Conservation (phyloP, 495 filamentous ascomycete species). For the Hypoxylon perforatum region DNA sequence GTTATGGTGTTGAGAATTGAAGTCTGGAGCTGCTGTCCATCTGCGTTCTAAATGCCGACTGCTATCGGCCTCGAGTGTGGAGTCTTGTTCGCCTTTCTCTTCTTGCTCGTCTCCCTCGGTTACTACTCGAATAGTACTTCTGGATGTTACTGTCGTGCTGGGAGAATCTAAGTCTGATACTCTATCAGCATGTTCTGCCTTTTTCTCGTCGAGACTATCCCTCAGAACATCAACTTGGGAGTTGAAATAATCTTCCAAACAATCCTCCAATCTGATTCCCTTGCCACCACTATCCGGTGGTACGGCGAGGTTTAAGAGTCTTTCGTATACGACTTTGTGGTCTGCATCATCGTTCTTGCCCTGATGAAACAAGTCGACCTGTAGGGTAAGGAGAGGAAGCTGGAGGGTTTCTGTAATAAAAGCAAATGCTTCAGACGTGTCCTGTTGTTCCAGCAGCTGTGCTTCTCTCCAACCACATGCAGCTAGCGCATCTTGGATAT, state of each 20-base stretch:
- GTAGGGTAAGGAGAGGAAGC: conserved; percentile 87
- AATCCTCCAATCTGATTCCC: conserved; percentile 83
- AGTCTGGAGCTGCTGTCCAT: conserved; percentile 48
- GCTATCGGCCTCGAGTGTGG: conserved; percentile 8
- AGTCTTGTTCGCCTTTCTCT: conserved; percentile 17
- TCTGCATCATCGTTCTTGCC: conserved; percentile 87
- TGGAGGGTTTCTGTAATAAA: conserved; percentile 92
- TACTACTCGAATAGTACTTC: conserved; percentile 52
- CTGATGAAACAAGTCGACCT: conserved; percentile 94
- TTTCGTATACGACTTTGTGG: conserved; percentile 92
- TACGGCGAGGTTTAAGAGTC: conserved; percentile 90
- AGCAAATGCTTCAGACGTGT: conserved; percentile 93
- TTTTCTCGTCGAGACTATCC: conserved; percentile 69
- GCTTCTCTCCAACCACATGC: conserved; percentile 94
- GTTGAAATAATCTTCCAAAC: conserved; percentile 94
- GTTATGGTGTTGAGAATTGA: conserved; percentile 33
- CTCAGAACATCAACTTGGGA: conserved; percentile 90
- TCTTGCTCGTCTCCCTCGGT: conserved; percentile 47
- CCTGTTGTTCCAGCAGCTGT: conserved; percentile 79
- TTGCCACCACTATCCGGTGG: conserved; percentile 71
- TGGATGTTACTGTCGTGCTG: conserved; percentile 27
- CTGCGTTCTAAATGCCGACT: conserved; percentile 37
- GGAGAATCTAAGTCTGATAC: conserved; percentile 9
- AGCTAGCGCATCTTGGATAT: conserved; percentile 84
- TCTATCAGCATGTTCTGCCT: conserved; percentile 38